Evolutionary conservation across 2,329 filamentous ascomycete species (phyloP).

Genomic region (Tolypocladium nubicola): DNA sequence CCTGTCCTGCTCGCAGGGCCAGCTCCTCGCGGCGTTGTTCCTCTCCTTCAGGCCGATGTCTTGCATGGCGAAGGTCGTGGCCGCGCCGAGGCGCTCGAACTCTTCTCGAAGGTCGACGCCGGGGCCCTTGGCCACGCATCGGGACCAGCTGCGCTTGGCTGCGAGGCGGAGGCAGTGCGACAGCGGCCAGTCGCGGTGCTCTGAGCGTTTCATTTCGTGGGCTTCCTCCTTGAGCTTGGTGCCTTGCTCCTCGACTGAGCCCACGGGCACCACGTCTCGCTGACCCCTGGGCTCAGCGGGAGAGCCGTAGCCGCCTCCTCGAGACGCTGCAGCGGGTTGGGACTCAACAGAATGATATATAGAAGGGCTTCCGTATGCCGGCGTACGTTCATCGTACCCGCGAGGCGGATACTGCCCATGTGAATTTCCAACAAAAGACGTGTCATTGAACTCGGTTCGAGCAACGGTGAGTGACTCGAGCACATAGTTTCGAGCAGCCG

Average conservation of each 20-base stretch:
- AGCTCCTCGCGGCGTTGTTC: not conserved
- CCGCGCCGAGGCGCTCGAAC: not conserved
- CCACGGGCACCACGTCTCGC: not conserved
- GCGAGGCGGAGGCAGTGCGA: constrained; percentile 1
- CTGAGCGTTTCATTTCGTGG: not conserved
- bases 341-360: not conserved
- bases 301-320: not conserved
- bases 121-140: not conserved
- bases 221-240: not conserved
- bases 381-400: not conserved
- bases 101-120: not conserved
- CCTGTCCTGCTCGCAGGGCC: not conserved
- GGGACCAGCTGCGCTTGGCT: constrained; percentile 1
- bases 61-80: not conserved
- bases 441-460: not conserved
- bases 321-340: not conserved
- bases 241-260: not conserved
- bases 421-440: not conserved
- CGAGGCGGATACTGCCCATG: not conserved
- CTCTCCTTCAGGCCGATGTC: not conserved
- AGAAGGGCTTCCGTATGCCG: not conserved
- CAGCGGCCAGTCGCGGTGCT: constrained; percentile 6
- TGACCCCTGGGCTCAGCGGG: not conserved
- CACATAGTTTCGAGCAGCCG: not conserved
- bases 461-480: not conserved